Percentiles rank a stretch among this genome's conserved stretches.
Evolutionary conservation across 2,329 filamentous ascomycete species (phyloP).

Genomic region (Diaporthe velutina): DNA sequence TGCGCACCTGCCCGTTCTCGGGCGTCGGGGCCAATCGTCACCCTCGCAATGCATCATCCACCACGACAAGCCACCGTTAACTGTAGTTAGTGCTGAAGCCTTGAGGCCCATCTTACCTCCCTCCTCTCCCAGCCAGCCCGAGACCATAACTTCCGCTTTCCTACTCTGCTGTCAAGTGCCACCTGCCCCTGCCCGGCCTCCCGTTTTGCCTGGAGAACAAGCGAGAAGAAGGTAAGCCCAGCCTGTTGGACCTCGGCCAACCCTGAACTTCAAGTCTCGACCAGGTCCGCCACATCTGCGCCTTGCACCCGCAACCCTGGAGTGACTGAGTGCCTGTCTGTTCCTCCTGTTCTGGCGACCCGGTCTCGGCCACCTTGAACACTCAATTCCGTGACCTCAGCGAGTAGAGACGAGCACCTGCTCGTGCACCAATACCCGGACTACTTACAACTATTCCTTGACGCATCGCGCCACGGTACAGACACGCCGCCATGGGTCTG

Average conservation of each 20-base stretch:
- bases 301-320: neutral
- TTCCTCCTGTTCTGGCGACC: conserved; percentile 8
- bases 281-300: neutral
- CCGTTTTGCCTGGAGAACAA: neutral
- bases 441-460: neutral
- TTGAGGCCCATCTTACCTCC: conserved; percentile 11
- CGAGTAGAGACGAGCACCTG: conserved; percentile 8
- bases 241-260: conserved; percentile 12
- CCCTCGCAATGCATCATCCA: conserved; percentile 20
- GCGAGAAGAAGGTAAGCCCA: conserved; percentile 21
- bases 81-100: conserved; percentile 19
- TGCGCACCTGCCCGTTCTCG: conserved; percentile 10
- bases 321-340: neutral
- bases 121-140: conserved; percentile 11
- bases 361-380: neutral
- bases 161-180: neutral
- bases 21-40: conserved; percentile 16
- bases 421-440: neutral
- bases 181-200: neutral
- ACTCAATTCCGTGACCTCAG: conserved; percentile 8
- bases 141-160: neutral
- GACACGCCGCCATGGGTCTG: conserved; percentile 77
- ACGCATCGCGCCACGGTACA: conserved; percentile 4
- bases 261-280: neutral
- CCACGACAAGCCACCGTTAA: neutral